phyloP scores from a whole-genome alignment of 1,284 basidiomycete genomes.

The Gymnopus androsaceus region DNA sequence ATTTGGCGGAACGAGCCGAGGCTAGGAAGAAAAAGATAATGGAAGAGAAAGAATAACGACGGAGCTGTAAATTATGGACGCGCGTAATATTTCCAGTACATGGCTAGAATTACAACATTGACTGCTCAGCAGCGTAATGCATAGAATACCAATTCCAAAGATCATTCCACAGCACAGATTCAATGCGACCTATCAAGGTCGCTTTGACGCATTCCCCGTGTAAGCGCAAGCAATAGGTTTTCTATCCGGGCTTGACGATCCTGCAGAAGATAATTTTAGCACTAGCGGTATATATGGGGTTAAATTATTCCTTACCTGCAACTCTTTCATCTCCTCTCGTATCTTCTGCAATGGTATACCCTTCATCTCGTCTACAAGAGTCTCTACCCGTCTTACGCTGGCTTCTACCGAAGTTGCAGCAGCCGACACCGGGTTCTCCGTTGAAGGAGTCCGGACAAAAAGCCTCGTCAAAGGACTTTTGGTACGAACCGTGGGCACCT shows the following conservation, averaged over 20 bases:
- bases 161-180: conserved; percentile 16
- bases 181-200: conserved; percentile 18
- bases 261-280: conserved; percentile 34
- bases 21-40: conserved; percentile 49
- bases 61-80: background rate
- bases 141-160: background rate
- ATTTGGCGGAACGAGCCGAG: conserved; percentile 79
- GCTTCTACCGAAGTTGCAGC: conserved; percentile 37
- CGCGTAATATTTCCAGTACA: background rate
- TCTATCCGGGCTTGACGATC: conserved; percentile 81
- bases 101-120: background rate
- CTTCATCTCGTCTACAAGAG: conserved; percentile 60
- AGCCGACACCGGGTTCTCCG: conserved; percentile 8
- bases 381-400: conserved; percentile 56
- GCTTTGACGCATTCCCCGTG: conserved; percentile 46
- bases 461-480: conserved; percentile 58
- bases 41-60: background rate
- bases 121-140: background rate
- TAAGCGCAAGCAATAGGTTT: conserved; percentile 58
- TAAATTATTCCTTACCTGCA: conserved; percentile 55
- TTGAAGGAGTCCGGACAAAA: conserved; percentile 40
- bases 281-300: background rate
- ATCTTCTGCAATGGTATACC: conserved; percentile 63
- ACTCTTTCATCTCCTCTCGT: conserved; percentile 77
- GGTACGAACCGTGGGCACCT: conserved; percentile 26